Base-by-base conservation (phyloP, 352 stramenopile genomes). In the Phytophthora capsici region DNA sequence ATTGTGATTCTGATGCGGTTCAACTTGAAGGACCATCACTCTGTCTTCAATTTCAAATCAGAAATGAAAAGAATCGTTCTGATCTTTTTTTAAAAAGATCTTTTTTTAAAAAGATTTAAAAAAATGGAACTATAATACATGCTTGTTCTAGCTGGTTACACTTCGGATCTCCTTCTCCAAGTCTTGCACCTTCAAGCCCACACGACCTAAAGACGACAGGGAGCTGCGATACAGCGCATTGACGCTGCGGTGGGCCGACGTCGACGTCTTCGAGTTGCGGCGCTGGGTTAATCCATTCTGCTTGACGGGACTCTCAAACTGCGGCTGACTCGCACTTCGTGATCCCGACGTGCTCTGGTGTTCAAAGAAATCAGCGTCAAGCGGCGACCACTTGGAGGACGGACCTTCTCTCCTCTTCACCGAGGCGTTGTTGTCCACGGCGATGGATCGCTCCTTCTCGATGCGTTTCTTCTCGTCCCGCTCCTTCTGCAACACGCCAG, bases 141-240 rank as follows among this genome's bases (percentile, higher is more conserved):
- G 53, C 53, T 58, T 63, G 54, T 28, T 53, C 45, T 58, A 69
- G 20, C 20, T 34, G 61, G 38, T 32, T 53, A 53, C 46, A 50
- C 57, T 74, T 10, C 61, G 64, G 40, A 93, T 88, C 54, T 88
- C 84, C 49, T 77, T 84, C 58, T 90, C 82, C 43, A 93, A 82
- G n/a, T 74, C 77, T 61, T 90, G 82, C 32, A 93, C 61, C 52
- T 91, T 84, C 4, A 84, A 64, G 26, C 80, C 73, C 30, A 93
- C 75, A 13, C 84, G 84, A 14, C 78, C 67, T 36, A 92, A 67
- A 2, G 80, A 87, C 2, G 75, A 73, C 13, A 93, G 50, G 4
- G 84, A 90, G 62, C 66, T 77, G 38, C 53, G 59, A 28, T 87
- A 84, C 26, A 87, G 57, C 2, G 56, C 57, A 26, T 73, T 80